These are phyloP conservation scores for Pythium oligandrum DNA, from an alignment of 352 stramenopile species.

Conservation along the genomic window DNA sequence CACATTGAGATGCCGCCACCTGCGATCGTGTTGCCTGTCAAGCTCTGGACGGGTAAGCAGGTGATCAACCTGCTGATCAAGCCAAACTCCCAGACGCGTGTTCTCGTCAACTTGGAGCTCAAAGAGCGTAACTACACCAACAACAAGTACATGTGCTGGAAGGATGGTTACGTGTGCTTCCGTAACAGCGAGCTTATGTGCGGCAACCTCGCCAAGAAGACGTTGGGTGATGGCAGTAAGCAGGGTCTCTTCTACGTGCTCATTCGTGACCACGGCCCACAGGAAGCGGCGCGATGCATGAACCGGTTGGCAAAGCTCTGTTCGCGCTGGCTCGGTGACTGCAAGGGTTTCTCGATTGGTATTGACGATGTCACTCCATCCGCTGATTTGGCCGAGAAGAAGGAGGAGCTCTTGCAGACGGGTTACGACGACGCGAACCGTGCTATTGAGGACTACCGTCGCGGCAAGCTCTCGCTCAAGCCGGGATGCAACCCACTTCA, in stretches of 20 bases:
- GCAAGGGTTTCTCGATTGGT: constrained; percentile 98
- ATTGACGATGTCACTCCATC: constrained; percentile 99
- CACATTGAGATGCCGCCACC: constrained; percentile 88
- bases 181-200: constrained; percentile 97
- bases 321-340: constrained; percentile 95
- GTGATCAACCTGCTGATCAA: constrained; percentile 86
- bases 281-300: constrained; percentile 95
- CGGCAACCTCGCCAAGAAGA: constrained; percentile 99
- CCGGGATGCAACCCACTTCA: constrained; percentile 96
- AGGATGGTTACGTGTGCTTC: constrained; percentile 97
- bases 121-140: constrained; percentile 96
- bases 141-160: constrained; percentile 95
- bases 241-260: constrained; percentile 98
- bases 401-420: constrained; percentile 90
- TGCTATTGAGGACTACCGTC: constrained; percentile 93
- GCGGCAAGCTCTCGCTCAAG: constrained; percentile 92
- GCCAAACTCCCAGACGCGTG: constrained; percentile 85
- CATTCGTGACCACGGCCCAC: constrained; percentile 92
- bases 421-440: constrained; percentile 86
- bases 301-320: constrained; percentile 98
- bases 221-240: constrained; percentile 97
- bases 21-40: constrained; percentile 66
- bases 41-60: constrained; percentile 99
- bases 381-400: constrained; percentile 90
- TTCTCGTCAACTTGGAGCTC: constrained; percentile 81